A percentile compares a stretch with the other conserved stretches of the same genome.
These are phyloP conservation scores for Cladosporium sp. DNA, from an alignment of 2,329 filamentous ascomycete species.

Conservation along the genomic window DNA sequence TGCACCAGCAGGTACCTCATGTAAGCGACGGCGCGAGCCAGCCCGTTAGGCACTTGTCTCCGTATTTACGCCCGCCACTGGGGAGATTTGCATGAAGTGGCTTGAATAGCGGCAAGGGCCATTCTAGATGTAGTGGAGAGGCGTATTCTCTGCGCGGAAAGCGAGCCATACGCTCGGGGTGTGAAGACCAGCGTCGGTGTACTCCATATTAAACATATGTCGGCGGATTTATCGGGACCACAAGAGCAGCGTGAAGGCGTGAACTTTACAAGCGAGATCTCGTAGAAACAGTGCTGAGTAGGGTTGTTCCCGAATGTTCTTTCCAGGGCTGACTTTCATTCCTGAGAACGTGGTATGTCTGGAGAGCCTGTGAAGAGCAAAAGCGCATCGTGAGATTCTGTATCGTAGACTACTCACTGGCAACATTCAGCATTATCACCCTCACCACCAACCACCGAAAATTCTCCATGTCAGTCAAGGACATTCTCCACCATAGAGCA, in stretches of 20 bases:
- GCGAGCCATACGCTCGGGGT: background rate
- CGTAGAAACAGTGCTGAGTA: background rate
- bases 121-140: background rate
- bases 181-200: background rate
- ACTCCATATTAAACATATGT: background rate
- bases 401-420: background rate
- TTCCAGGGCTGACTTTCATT: background rate
- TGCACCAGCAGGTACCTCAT: constrained; percentile 2
- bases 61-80: constrained; percentile 6
- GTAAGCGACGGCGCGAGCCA: background rate
- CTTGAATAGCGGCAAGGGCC: background rate
- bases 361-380: background rate
- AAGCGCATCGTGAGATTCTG: background rate
- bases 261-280: constrained; percentile 14
- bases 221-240: constrained; percentile 7
- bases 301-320: constrained; percentile 6
- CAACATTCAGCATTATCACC: background rate
- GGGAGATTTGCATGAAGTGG: constrained; percentile 5
- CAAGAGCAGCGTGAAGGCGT: background rate
- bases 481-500: background rate
- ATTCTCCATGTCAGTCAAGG: background rate
- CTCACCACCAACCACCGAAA: background rate
- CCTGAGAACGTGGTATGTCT: background rate
- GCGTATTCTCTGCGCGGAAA: background rate
- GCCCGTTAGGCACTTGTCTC: background rate